Percentiles rank a stretch among this genome's conserved stretches.
Evolutionary conservation across 768 basidiomycete genomes (phyloP).

Genomic region (Sarcomyxa edulis): DNA sequence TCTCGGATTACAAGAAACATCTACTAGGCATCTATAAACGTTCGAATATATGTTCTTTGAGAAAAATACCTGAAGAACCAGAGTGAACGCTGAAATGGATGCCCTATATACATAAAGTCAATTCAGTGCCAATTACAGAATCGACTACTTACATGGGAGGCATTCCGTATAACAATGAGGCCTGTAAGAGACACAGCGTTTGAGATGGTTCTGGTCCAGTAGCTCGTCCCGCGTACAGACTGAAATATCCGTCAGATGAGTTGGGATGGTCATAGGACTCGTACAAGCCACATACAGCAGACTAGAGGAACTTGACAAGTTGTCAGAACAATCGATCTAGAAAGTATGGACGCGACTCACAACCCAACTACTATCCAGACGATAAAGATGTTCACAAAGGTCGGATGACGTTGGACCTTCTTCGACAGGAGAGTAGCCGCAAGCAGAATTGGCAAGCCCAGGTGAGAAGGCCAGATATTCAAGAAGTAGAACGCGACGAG

Average conservation of each 20-base stretch:
- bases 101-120: conserved; percentile 20
- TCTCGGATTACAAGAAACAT: conserved; percentile 39
- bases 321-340: conserved; percentile 1
- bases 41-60: not conserved
- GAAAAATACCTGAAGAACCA: conserved; percentile 34
- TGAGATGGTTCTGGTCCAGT: conserved; percentile 40
- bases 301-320: conserved; percentile 28
- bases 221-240: conserved; percentile 35
- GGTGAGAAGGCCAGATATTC: conserved; percentile 46
- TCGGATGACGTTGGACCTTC: conserved; percentile 37
- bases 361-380: conserved; percentile 42
- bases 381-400: conserved; percentile 40
- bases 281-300: conserved; percentile 26
- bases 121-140: not conserved
- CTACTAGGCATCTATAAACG: conserved; percentile 14
- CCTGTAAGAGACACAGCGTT: conserved; percentile 39
- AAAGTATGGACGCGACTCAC: conserved; percentile 22
- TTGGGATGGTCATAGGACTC: not conserved
- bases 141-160: conserved; percentile 34
- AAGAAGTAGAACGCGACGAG: conserved; percentile 37
- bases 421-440: conserved; percentile 33
- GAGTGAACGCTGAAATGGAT: conserved; percentile 33
- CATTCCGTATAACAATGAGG: conserved; percentile 42
- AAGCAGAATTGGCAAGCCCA: conserved; percentile 41
- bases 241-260: conserved; percentile 10